Evolutionary conservation across 192 early-diverging fungal genomes (phyloP), one percentile per base, ranked within the genome.

Genomic region (Entophlyctis helioformis): DNA sequence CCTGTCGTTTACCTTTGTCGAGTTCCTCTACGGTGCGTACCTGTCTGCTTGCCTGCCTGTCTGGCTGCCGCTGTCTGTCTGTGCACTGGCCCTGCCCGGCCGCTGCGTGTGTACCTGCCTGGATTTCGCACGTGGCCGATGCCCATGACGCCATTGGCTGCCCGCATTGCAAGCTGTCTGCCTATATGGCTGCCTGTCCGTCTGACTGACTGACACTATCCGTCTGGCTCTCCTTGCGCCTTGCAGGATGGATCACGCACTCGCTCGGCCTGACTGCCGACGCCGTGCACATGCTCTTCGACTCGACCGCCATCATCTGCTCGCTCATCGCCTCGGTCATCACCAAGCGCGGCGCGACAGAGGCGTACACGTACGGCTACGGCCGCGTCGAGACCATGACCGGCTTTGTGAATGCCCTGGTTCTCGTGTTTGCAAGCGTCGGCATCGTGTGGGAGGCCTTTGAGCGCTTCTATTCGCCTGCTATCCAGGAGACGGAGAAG

Each of bases 201-300:
- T n/a, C n/a, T n/a, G n/a, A n/a, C n/a, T n/a, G n/a, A n/a, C n/a
- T n/a, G n/a, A n/a, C n/a, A n/a, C n/a, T n/a, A n/a, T n/a, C n/a
- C n/a, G n/a, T n/a, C n/a, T n/a, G n/a, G n/a, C n/a, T n/a, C n/a
- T n/a, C n/a, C n/a, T n/a, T n/a, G n/a, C n/a, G n/a, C n/a, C n/a
- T n/a, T n/a, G n/a, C n/a, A n/a, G n/a, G n/a, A n/a, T n/a, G n/a
- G n/a, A n/a, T n/a, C n/a, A 66, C 63, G n/a, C 58, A 63, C 48
- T 68, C 64, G 35, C 67, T 97, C 39, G 89, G 90, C 5, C 72
- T 97, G 20, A 89, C 88, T 19, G 88, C 90, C 24, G 93, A 97
- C 63, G 93, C 93, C 15, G 87, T 93, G 42, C 93, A 97, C 62
- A 97, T 97, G 93, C 77, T 94, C 46, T 97, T 97, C 65, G 93